Base-by-base conservation (phyloP, 1,139 yeast genomes). In the Zygosaccharomyces sapae region DNA sequence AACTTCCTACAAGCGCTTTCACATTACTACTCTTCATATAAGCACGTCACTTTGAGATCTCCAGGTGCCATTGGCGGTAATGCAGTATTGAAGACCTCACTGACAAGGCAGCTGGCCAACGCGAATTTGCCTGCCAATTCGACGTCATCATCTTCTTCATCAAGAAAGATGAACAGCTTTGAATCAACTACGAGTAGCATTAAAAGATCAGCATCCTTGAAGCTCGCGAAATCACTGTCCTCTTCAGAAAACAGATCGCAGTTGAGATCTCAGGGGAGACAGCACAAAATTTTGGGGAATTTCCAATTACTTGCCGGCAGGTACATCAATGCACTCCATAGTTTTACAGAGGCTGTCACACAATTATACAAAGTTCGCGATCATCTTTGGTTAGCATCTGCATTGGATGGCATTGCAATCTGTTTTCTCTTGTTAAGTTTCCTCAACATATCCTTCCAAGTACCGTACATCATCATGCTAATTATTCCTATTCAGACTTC, bases 351-450 rank as follows among this genome's bases (percentile, higher is more conserved):
- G 36, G 82, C 97, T 0, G 75, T 86, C 1, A 60, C 72, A 1
- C 70, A 76, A 33, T 68, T 89, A 46, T 79, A 79, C 51, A 73
- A 79, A 30, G 73, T 83, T 1, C 82, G 81, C 44, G 98, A 92
- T 64, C 77, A 78, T 58, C 70, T 92, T 18, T 92, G 98, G 98
- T 73, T 87, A 24, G 97, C 84, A 0, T 83, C 92, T 38, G 81
- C 96, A 0, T 63, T 90, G 18, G 97, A 89, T 58, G 89, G 94
- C 0, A 70, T 89, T 8, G 85, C 85, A 0, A 79, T 86, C 1
- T 77, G 87, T 53, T 66, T 85, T 36, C 67, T 85, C 6, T 66
- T 89, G 45, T 70, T 87, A 38, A 74, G 83, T 10, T 81, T 75
- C 55, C 65, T 83, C 13, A 81, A 80, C 27, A 71, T 76, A 0